These are phyloP conservation scores for Saksenaea oblongispora DNA, from an alignment of 371 early-diverging fungal species.

Conservation along the genomic window DNA sequence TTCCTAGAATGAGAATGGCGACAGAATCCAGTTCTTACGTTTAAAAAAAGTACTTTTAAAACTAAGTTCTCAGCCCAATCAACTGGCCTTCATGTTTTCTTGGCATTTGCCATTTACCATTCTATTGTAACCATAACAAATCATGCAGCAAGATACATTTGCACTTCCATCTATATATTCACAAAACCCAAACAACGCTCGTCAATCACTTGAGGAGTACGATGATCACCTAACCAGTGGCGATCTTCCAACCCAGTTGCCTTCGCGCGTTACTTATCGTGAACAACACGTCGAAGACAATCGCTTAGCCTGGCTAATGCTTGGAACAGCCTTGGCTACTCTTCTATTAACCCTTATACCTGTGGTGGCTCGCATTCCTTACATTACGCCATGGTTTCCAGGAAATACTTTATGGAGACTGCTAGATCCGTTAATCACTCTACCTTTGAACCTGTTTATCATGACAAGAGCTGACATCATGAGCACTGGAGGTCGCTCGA, in stretches of 20 bases:
- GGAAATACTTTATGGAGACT: constrained; percentile 47
- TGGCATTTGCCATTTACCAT: too few relatives aligned
- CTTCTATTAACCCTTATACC: constrained; percentile 43
- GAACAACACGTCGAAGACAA: constrained; percentile 25
- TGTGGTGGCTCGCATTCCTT: constrained; percentile 31
- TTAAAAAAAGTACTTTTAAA: too few relatives aligned
- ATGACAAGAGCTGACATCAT: constrained; percentile 39
- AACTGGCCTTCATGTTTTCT: too few relatives aligned
- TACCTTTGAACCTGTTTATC: constrained; percentile 44
- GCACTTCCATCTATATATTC: constrained; percentile 38
- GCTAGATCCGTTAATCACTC: constrained; percentile 47
- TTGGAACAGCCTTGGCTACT: constrained; percentile 32
- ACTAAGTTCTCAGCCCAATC: too few relatives aligned
- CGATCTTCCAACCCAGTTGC: not conserved
- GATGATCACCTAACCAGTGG: not conserved
- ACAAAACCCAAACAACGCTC: not conserved
- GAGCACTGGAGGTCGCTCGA: constrained; percentile 20
- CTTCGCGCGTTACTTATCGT: not conserved
- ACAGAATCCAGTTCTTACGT: too few relatives aligned
- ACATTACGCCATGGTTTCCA: constrained; percentile 37
- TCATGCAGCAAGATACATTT: constrained; percentile 26
- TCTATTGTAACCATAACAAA: not conserved
- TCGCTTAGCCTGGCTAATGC: constrained; percentile 34
- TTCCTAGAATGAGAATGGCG: too few relatives aligned
- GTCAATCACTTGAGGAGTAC: not conserved